Percentiles rank a stretch among this genome's conserved stretches.
Evolutionary conservation across 345 rosid genomes (phyloP).

Genomic region (Pugionium dolabratum): DNA sequence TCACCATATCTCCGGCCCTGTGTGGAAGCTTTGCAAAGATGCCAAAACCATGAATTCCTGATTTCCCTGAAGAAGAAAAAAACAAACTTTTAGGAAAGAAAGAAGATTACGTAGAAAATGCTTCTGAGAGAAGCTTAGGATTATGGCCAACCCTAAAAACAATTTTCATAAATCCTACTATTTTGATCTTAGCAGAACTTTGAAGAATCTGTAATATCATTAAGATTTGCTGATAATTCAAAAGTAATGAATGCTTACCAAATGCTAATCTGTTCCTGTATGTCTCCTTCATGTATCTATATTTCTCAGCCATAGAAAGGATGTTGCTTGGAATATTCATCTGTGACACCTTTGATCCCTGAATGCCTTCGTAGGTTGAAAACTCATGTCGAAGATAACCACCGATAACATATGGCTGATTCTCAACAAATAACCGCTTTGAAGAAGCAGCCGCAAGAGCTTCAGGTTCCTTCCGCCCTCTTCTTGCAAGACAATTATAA

Average conservation of each 20-base stretch:
- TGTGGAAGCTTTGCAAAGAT: constrained; percentile 94
- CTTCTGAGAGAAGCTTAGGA: neutral
- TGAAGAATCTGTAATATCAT: neutral
- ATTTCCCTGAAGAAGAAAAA: constrained; percentile 63
- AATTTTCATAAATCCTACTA: neutral
- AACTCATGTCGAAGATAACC: constrained; percentile 73
- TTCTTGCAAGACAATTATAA: constrained; percentile 78
- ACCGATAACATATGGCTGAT: constrained; percentile 84
- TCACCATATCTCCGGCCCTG: constrained; percentile 99
- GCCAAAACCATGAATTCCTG: constrained; percentile 98
- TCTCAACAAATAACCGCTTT: constrained; percentile 88
- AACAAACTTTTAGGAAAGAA: neutral
- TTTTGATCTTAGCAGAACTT: neutral
- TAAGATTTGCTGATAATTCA: constrained; percentile 6
- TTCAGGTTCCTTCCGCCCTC: constrained; percentile 97
- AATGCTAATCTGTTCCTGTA: constrained; percentile 89
- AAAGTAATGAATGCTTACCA: constrained; percentile 54
- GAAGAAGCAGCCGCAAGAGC: constrained; percentile 89
- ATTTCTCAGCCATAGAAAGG: constrained; percentile 84
- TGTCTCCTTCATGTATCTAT: constrained; percentile 80
- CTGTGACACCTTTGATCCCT: constrained; percentile 56
- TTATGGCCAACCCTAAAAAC: constrained; percentile 1
- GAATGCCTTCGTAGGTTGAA: constrained; percentile 52
- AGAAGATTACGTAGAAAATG: neutral
- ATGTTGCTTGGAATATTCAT: constrained; percentile 59